Conservation (phyloP, 345 rosid genomes). For the Cardamine occulta region DNA sequence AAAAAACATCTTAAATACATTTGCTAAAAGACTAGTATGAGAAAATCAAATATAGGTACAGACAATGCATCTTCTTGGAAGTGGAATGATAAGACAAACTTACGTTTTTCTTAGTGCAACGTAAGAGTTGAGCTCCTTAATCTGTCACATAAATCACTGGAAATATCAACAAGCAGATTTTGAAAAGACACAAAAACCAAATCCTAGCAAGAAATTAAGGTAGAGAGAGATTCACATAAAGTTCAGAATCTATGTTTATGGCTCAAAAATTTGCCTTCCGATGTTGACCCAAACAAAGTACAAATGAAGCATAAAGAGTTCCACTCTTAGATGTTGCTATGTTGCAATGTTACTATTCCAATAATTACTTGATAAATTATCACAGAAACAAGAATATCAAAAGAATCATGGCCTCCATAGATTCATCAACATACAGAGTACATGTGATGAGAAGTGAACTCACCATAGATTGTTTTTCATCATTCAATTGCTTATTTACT, state of each 20-base stretch:
- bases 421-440: background rate
- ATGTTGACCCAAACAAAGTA: background rate
- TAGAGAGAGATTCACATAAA: background rate
- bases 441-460: conserved; percentile 30
- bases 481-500: conserved; percentile 80
- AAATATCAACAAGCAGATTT: conserved; percentile 20
- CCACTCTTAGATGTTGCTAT: background rate
- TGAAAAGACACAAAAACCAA: conserved; percentile 3
- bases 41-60: background rate
- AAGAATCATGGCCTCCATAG: background rate
- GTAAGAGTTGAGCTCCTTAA: conserved; percentile 90
- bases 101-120: conserved; percentile 93
- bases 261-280: background rate
- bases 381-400: background rate
- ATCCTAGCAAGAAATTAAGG: conserved; percentile 20
- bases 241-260: background rate
- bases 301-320: background rate
- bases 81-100: conserved; percentile 38
- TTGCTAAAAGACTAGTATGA: background rate
- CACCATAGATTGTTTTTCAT: conserved; percentile 96
- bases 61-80: background rate
- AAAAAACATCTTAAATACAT: background rate
- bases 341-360: background rate
- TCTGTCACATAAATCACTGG: conserved; percentile 52
- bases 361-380: background rate